phyloP scores from a whole-genome alignment of 805 yeast species.

The Yarrowia bubula region DNA sequence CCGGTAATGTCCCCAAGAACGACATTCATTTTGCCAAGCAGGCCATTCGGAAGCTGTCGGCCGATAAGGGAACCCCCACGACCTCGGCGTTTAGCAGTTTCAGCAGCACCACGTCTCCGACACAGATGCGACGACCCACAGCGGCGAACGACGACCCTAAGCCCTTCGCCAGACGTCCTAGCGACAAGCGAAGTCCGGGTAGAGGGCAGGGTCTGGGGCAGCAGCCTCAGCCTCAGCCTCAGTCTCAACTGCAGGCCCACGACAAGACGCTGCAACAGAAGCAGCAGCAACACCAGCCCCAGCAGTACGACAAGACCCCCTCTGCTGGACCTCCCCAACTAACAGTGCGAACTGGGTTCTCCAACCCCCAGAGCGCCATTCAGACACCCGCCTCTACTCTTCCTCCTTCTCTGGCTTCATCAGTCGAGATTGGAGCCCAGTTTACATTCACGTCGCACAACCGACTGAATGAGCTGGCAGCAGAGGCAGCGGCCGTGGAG shows the following conservation, averaged over 20 bases:
- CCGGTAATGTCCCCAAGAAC: neutral
- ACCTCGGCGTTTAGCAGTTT: conserved; percentile 10
- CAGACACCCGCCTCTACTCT: conserved; percentile 40
- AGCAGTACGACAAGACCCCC: conserved; percentile 31
- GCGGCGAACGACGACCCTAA: conserved; percentile 17
- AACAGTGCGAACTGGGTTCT: conserved; percentile 31
- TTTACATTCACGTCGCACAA: conserved; percentile 33
- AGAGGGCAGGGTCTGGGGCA: neutral
- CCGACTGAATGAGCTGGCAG: conserved; percentile 12
- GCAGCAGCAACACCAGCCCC: neutral
- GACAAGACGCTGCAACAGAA: conserved; percentile 2
- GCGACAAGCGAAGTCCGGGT: neutral
- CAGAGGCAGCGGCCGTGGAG: neutral
- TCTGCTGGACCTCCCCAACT: conserved; percentile 30
- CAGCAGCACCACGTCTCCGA: conserved; percentile 4
- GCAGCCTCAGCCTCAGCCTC: neutral
- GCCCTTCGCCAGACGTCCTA: conserved; percentile 13
- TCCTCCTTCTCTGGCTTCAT: conserved; percentile 32
- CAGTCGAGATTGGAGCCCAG: conserved; percentile 38
- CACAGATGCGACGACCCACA: conserved; percentile 20
- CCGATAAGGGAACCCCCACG: conserved; percentile 15
- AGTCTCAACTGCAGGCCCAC: neutral
- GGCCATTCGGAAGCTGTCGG: conserved; percentile 18
- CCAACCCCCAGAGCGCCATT: conserved; percentile 38
- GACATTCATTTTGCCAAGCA: conserved; percentile 24